phyloP scores from a whole-genome alignment of 2,329 filamentous ascomycete species.

The Fusarium solani-melongenae region DNA sequence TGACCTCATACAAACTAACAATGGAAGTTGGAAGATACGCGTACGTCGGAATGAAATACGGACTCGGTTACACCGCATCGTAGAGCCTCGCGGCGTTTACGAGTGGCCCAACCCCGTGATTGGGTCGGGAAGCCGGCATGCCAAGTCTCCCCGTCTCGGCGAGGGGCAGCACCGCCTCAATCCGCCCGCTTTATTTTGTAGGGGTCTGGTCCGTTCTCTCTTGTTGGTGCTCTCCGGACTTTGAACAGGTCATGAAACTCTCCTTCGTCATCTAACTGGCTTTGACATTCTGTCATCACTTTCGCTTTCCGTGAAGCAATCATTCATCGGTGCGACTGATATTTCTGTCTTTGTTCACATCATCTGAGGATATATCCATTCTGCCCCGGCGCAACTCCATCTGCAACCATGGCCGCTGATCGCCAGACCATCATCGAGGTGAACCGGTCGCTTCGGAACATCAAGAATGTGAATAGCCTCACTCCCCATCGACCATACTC shows the following conservation, averaged over 20 bases:
- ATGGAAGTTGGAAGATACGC: neutral
- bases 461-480: constrained; percentile 75
- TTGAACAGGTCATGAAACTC: constrained; percentile 10
- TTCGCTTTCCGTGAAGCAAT: constrained; percentile 6
- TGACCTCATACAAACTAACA: neutral
- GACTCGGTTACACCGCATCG: constrained; percentile 8
- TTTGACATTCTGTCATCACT: constrained; percentile 14
- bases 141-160: neutral
- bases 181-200: constrained; percentile 35
- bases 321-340: neutral
- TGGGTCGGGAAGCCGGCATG: constrained; percentile 26
- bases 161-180: constrained; percentile 42
- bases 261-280: constrained; percentile 18
- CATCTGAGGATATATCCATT: neutral
- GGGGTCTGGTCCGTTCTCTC: constrained; percentile 2
- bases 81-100: neutral
- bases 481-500: neutral
- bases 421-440: constrained; percentile 73
- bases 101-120: constrained; percentile 27
- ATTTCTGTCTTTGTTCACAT: neutral
- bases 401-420: constrained; percentile 58
- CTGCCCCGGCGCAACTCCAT: constrained; percentile 12
- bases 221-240: neutral
- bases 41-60: neutral
- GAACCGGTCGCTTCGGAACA: constrained; percentile 86